Percentiles rank a stretch among this genome's conserved stretches.
These are phyloP conservation scores for Omphalotus olearius DNA, from an alignment of 1,284 basidiomycete genomes.

Conservation along the genomic window DNA sequence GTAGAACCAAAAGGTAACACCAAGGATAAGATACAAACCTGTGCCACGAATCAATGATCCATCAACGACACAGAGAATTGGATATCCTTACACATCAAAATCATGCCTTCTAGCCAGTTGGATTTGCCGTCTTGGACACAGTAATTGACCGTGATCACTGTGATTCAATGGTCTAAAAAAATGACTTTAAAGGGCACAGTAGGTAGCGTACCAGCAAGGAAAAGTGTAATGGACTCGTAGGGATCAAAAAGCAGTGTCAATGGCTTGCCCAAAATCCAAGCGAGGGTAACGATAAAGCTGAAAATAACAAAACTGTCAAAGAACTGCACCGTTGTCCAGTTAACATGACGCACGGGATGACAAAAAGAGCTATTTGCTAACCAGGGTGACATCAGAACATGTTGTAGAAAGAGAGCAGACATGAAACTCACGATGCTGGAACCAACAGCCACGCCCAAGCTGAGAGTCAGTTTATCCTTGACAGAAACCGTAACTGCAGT, in stretches of 20 bases:
- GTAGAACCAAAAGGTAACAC: constrained; percentile 63
- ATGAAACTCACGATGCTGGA: constrained; percentile 70
- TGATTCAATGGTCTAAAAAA: constrained; percentile 11
- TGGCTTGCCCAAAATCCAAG: constrained; percentile 68
- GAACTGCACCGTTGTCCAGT: neutral
- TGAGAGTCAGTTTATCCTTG: constrained; percentile 71
- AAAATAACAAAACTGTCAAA: constrained; percentile 3
- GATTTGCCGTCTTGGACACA: constrained; percentile 64
- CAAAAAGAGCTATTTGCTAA: constrained; percentile 86
- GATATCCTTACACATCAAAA: constrained; percentile 44
- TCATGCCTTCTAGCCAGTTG: constrained; percentile 58
- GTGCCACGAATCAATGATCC: neutral
- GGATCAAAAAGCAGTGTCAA: constrained; percentile 76
- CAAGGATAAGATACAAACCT: constrained; percentile 63
- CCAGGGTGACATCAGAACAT: neutral
- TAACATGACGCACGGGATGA: constrained; percentile 61
- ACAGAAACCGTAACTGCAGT: constrained; percentile 86
- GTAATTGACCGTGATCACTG: constrained; percentile 61
- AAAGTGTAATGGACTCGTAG: constrained; percentile 65
- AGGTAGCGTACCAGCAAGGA: constrained; percentile 38
- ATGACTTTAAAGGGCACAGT: constrained; percentile 17
- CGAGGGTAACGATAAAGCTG: constrained; percentile 57
- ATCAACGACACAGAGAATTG: neutral
- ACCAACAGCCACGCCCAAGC: constrained; percentile 84
- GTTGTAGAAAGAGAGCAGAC: constrained; percentile 6